Percentiles rank a stretch among this genome's conserved stretches.
These are phyloP conservation scores for Daldinia vernicosa DNA, from an alignment of 495 filamentous ascomycete species.

Conservation along the genomic window DNA sequence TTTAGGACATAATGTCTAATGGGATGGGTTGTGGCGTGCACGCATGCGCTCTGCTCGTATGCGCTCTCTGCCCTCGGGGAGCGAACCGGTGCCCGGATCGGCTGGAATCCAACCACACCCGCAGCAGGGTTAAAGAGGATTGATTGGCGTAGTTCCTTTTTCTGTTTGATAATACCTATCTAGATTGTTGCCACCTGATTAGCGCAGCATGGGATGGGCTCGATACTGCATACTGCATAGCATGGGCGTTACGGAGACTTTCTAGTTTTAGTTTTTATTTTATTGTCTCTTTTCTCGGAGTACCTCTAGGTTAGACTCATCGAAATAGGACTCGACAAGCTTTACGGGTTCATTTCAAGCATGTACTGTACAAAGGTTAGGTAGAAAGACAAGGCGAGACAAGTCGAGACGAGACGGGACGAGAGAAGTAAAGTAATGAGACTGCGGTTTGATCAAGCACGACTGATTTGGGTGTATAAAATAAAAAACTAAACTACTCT, in stretches of 20 bases:
- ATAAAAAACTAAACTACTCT: background rate
- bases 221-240: slow-evolving; percentile 40
- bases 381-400: background rate
- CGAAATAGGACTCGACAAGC: background rate
- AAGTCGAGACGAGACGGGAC: background rate
- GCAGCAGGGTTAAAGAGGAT: slow-evolving; percentile 10
- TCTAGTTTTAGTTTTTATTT: slow-evolving; percentile 1
- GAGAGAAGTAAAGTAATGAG: background rate
- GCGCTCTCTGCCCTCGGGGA: slow-evolving; percentile 15
- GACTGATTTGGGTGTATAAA: background rate
- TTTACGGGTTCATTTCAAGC: slow-evolving; percentile 1
- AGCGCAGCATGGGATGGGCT: slow-evolving; percentile 15
- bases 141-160: background rate
- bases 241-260: slow-evolving; percentile 36
- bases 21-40: slow-evolving; percentile 31
- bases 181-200: background rate
- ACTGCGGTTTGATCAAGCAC: background rate
- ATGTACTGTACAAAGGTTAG: background rate
- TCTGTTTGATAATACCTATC: background rate
- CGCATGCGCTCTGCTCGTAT: slow-evolving; percentile 20
- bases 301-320: background rate
- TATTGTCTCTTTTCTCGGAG: background rate
- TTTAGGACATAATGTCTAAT: slow-evolving; percentile 43
- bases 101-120: background rate
- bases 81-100: background rate